phyloP scores from a whole-genome alignment of 2,329 filamentous ascomycete genomes.

The Cercospora berteroae region DNA sequence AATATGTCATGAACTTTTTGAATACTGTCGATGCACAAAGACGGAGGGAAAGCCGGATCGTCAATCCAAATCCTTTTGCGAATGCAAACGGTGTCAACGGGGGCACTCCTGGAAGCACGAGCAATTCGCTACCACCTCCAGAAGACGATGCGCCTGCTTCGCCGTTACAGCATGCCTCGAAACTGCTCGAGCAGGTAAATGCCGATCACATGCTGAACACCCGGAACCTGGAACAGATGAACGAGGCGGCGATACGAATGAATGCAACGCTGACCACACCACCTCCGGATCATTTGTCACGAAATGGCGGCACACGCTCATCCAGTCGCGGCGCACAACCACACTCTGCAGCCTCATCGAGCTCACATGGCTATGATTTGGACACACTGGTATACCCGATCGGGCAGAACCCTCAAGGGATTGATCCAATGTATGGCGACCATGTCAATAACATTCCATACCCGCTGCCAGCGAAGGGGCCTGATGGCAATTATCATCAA shows the following conservation, averaged over 20 bases:
- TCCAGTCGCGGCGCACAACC: conserved; percentile 44
- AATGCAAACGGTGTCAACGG: conserved; percentile 19
- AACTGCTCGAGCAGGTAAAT: conserved; percentile 64
- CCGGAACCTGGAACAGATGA: conserved; percentile 64
- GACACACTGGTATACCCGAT: conserved; percentile 84
- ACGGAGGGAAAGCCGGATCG: conserved; percentile 58
- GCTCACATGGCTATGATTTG: conserved; percentile 57
- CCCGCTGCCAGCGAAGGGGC: conserved; percentile 65
- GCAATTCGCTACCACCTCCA: conserved; percentile 17
- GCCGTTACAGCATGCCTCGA: conserved; percentile 65
- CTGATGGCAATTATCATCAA: conserved; percentile 42
- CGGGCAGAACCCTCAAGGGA: conserved; percentile 76
- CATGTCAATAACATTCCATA: conserved; percentile 95
- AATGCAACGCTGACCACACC: conserved; percentile 58
- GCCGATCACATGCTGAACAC: conserved; percentile 64
- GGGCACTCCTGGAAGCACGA: conserved; percentile 15
- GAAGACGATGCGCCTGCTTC: conserved; percentile 65
- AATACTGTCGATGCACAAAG: conserved; percentile 64
- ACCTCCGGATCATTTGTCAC: conserved; percentile 49
- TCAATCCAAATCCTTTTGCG: conserved; percentile 39
- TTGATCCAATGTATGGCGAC: conserved; percentile 91
- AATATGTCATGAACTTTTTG: conserved; percentile 67
- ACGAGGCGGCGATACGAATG: conserved; percentile 56
- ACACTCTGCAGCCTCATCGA: conserved; percentile 51
- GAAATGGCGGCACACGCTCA: conserved; percentile 42